Evolutionary conservation across 106 monocot species (phyloP), one percentile per base, ranked within the genome.

Genomic region (Platanthera guangdongensis): DNA sequence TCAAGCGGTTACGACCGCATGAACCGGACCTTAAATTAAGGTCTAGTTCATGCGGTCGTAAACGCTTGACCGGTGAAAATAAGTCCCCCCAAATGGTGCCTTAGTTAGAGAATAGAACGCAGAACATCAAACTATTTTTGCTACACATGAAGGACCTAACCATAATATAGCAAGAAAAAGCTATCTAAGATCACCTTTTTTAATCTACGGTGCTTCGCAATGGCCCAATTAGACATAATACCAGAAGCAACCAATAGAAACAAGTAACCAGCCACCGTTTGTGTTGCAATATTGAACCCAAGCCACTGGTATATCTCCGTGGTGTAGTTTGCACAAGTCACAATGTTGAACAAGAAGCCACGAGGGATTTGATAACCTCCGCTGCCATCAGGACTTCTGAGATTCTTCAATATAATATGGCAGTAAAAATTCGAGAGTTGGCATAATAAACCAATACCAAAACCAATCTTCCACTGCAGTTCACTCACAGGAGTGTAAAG

Each of bases 291-390:
- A 73, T 90, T 92, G 79, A 95, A 95, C 9, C 90, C 92, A 21
- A 95, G 32, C 95, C 92, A 95, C 77, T 95, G 95, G 74, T 92
- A 95, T 69, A 95, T 95, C 87, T 92, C 92, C 22, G 94, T 94
- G 0, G 91, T 91, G 81, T 94, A 89, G 79, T 94, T 91, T 19
- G 89, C 89, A 81, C 94, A 94, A 48, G 91, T 91, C 76, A 94
- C 94, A 0, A 94, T 82, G 60, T 94, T 91, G 53, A 94, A 91
- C 91, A 94, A 77, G 76, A 95, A 95, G 1, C 92, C 90, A 11
- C 80, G 59, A 67, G 91, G 89, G 54, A 94, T 92, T 69, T 90
- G 92, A 73, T 90, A 92, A 30, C 95, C 95, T 28, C 95, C 92
- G 68, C 52, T 81, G 52, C 88, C 95, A 64, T 84, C 73, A 55